Conservation (phyloP, 2,329 filamentous ascomycete species). For the Nigrospora oryzae region DNA sequence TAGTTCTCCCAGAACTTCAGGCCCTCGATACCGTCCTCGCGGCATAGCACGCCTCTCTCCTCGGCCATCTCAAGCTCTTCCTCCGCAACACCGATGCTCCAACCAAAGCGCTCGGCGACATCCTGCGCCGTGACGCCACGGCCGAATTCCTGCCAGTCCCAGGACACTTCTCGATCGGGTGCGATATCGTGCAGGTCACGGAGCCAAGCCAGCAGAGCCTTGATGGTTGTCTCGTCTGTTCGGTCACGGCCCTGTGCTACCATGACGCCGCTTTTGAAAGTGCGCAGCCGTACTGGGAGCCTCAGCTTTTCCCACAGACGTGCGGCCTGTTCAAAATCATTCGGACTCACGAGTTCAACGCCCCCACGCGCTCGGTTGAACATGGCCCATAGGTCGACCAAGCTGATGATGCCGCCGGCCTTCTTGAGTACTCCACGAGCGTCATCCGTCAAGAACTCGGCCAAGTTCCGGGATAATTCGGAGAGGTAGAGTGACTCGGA, state of each 20-base stretch:
- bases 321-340: constrained; percentile 86
- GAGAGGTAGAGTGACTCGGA: constrained; percentile 83
- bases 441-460: constrained; percentile 85
- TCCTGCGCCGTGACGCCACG: constrained; percentile 85
- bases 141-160: constrained; percentile 74
- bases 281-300: constrained; percentile 76
- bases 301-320: constrained; percentile 80
- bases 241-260: constrained; percentile 85
- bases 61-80: constrained; percentile 98
- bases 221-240: constrained; percentile 84
- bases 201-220: constrained; percentile 69
- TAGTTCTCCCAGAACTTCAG: constrained; percentile 89
- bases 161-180: constrained; percentile 55
- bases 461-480: constrained; percentile 74
- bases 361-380: constrained; percentile 92
- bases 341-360: constrained; percentile 86
- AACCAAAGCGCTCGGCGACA: constrained; percentile 81
- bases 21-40: constrained; percentile 87
- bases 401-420: constrained; percentile 78
- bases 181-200: constrained; percentile 60
- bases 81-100: constrained; percentile 92
- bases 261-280: constrained; percentile 88
- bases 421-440: constrained; percentile 66
- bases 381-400: constrained; percentile 88
- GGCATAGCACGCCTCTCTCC: constrained; percentile 76